Base-by-base conservation (phyloP, 148 eudicot genomes). In the Polygonum aviculare region DNA sequence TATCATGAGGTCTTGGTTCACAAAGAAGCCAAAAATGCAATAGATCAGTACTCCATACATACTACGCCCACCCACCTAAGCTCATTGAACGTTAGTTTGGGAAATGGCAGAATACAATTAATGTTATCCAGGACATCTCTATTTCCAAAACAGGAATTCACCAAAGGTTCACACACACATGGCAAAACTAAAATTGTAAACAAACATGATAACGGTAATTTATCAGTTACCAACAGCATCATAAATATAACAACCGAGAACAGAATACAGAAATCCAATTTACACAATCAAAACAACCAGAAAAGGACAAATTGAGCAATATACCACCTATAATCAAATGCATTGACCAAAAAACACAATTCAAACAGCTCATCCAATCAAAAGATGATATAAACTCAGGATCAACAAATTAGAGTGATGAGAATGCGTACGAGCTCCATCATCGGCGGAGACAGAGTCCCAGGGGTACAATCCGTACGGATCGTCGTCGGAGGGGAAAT, bases 401-500 rank as follows among this genome's bases (percentile, higher is more conserved):
- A 14, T 16, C 72, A 67, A 16, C 21, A 7, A 6, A 67, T 36
- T 14, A 15, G 11, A 67, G 72, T 41, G 44, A 67, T 67, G 5
- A 67, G 12, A 67, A 36, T 35, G 45, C 75, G 12, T 45, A 72
- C 75, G 19, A 72, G 54, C 54, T 72, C 51, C 75, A 19, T 44
- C 52, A 72, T 72, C 54, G 75, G 75, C 45, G 33, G 75, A 19
- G 75, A 21, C 36, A 21, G 75, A n/a, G 33, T 72, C 10, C 75
- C 75, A 72, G 36, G 75, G 75, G 35, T 45, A 72, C 2, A 72
- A 19, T 48, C 75, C 75, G 52, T 72, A 72, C 33, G 75, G 75
- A 72, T 72, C 75, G n/a, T 72, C 75, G 8, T 10, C 52, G 51
- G 50, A 11, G 7, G 52, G 35, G 35, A 72, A 72, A 48, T 10